Base-by-base conservation (phyloP, 2,329 filamentous ascomycete genomes). In the Gyromitra esculenta region DNA sequence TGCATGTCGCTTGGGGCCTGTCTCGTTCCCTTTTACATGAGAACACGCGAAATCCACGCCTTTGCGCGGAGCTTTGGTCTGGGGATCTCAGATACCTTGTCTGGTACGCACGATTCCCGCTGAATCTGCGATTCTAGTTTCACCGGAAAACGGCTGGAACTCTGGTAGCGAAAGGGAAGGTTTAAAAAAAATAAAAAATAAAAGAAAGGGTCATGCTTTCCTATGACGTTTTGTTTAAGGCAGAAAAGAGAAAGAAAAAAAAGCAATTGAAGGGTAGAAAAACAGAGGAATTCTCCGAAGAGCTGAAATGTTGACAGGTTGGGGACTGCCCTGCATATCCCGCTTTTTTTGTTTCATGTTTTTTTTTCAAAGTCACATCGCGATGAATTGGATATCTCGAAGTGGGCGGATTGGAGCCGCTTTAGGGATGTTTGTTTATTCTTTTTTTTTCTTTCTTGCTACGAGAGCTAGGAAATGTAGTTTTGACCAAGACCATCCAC, bases 31-130 rank as follows among this genome's bases (percentile, higher is more conserved):
- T 31, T 31, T 31, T 31, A 31, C 25, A 31, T 4, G 25, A 31
- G 25, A 31, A 21, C 54, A 37, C 43, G 43, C 18, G 31, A n/a
- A 48, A 43, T 13, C 43, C 1, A 31, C 25, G 25, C 31, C 69
- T 6, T 15, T 15, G n/a, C 48, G 25, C 31, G 56, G 54, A 15
- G 39, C 7, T 5, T 11, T 15, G 50, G 6, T 57, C n/a, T 72
- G 60, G 59, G 63, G 59, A 75, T 75, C 72, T 69, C 72, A 70
- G 72, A 75, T 70, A 57, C 57, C 15, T 35, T 59, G 72, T 56
- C 21, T 50, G 37, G 56, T 54, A 48, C 54, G 54, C 71, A 74
- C 72, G 72, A 75, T 75, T 75, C 64, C 72, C 65, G 72, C 57
- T 31, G 13, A 69, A 74, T 69, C 41, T 69, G 57, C 72, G 72